Evolutionary conservation across 495 filamentous ascomycete genomes (phyloP), one percentile per base, ranked within the genome.

Genomic region (Bacidia gigantensis): DNA sequence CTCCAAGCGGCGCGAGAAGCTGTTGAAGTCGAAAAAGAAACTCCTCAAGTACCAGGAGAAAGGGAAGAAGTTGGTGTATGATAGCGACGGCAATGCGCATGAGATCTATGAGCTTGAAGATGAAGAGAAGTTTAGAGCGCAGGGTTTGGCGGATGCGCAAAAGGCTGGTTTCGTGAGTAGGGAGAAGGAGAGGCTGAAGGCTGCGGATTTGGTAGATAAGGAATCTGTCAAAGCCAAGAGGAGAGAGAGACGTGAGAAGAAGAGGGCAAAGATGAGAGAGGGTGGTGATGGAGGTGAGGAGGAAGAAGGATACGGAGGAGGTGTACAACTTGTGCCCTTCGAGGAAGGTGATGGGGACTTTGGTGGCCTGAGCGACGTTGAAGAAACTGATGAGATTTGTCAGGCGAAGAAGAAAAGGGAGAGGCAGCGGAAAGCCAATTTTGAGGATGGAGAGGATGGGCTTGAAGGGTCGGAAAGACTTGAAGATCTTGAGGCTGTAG

Each of bases 1-100:
- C 67, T 94, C 87, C 11, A 89, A 95, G 64, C 86, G 92, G 18
- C 81, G 83, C 59, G 89, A 93, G 69, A 95, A 95, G 67, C 76
- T 95, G 24, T 78, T 96, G 58, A 85, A 83, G 51, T 93, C 87
- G 23, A 96, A 96, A 73, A 95, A 95, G 74, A 87, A 90, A 67
- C 72, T 95, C 22, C 74, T 82, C 54, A 92, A 95, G 63, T 81
- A 84, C 65, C 93, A 89, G 66, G 82, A 83, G 59, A 84, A 83
- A 64, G 86, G 86, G 38, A 81, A 74, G 43, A 93, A 87, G 59
- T 67, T 96, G 3, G 71, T 95, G 42, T 99, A 86, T 64, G 93
- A 99, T 68, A 89, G 95, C 52, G 87, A 96, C 9, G 92, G 90
- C 53, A 77, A 77, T 46, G 71, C 88, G 1, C 89, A 90, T 65